Base-by-base conservation (phyloP, 1,284 basidiomycete genomes). In the Thelephora terrestris region DNA sequence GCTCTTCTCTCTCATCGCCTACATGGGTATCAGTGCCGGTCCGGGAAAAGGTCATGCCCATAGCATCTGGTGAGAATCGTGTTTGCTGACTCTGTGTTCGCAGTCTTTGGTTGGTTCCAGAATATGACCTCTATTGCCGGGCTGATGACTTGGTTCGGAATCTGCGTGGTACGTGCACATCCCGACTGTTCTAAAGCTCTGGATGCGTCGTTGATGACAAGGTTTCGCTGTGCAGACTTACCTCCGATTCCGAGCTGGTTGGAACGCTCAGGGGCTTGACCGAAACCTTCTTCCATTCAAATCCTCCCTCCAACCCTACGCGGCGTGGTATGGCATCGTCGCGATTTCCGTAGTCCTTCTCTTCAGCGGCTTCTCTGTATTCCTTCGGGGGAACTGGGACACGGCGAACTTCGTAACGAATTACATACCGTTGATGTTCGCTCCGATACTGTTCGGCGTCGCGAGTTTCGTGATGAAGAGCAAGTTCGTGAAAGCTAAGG, bases 101-200 rank as follows among this genome's bases (percentile, higher is more conserved):
- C n/a, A 42, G 39, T 42, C 21, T 42, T 42, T 6, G 39, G 39
- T 14, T 42, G 39, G 39, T 42, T 42, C 39, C 39, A 42, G 39
- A 42, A 42, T 18, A 42, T 42, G 39, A 79, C 75, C 43, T 58
- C 76, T 29, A 61, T 79, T 21, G 75, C 74, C 16, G 83, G 82
- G 42, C 61, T 85, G 51, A 75, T 90, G 72, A 86, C 87, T 2
- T 94, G 91, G 91, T 83, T 86, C 58, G 86, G 82, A 54, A 93
- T 93, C 60, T 73, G 71, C 46, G 55, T 91, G 49, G 39, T 21
- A 18, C 9, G 39, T 42, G 12, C 21, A 12, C n/a, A 20, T 23
- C 3, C 7, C 6, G 2, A 6, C 25, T 18, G n/a, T 21, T 18
- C 12, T 20, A n/a, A 21, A 42, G 6, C 25, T 10, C n/a, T 14